Base-by-base conservation (phyloP, 345 rosid genomes). In the Boechera retrofracta region DNA sequence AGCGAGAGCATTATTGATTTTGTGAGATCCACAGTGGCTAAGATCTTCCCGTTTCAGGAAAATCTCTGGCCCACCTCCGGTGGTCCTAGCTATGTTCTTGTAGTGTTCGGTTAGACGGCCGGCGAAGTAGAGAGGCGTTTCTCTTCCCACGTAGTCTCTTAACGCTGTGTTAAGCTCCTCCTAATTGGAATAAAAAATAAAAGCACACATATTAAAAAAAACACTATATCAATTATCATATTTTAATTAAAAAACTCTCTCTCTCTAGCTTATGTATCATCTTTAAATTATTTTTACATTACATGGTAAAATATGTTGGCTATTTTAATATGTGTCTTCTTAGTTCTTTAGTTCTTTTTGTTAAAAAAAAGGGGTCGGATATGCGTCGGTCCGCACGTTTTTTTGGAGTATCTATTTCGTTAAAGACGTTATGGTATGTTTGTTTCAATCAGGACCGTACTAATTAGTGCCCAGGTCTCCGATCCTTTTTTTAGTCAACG, bases 11-110 rank as follows among this genome's bases (percentile, higher is more conserved):
- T 94, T 94, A 74, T 94, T 94, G 66, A 89, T 86, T 81, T 90
- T 91, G 78, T 94, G 96, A 5, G 98, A 86, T 4, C 97, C 97
- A 2, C 78, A 10, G 35, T 91, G 98, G 82, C 76, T 86, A 13
- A 94, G 91, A 79, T 94, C 98, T 73, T 91, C 97, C 55, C 98
- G 84, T 73, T 94, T 94, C 26, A 94, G 73, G 77, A 87, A 94
- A 24, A 94, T 94, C 36, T 90, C 88, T 4, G 96, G 87, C 29
- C 98, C 80, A 69, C 10, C 56, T 51, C 89, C 87, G 0, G 79
- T 81, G n/a, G 77, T 31, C 33, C 28, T 58, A 62, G 39, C 45
- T 28, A 38, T 33, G 70, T 84, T 79, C 81, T 75, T 85, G 86
- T 91, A 94, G 64, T 89, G 78, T 66, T 89, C 45, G 13, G 97